Evolutionary conservation across 768 basidiomycete genomes (phyloP).

Genomic region (Suillus variegatus): DNA sequence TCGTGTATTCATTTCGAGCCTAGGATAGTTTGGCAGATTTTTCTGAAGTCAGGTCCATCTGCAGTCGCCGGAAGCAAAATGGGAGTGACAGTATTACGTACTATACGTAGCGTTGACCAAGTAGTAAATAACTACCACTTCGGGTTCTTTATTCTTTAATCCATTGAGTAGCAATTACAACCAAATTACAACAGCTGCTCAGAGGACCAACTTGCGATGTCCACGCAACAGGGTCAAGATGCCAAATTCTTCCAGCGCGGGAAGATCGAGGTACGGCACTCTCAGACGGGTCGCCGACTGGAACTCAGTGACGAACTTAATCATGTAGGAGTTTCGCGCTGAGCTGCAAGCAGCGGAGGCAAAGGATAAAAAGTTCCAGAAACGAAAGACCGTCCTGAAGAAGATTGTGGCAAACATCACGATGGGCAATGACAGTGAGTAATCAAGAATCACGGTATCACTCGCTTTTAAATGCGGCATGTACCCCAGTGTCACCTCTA

Average conservation of each 20-base stretch:
- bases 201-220: slow-evolving; percentile 32
- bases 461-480: slow-evolving; percentile 19
- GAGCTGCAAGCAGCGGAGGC: slow-evolving; percentile 89
- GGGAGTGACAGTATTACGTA: slow-evolving; percentile 13
- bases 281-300: slow-evolving; percentile 5
- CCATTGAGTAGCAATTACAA: neutral
- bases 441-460: slow-evolving; percentile 8
- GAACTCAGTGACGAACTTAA: slow-evolving; percentile 17
- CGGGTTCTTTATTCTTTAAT: neutral
- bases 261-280: slow-evolving; percentile 77
- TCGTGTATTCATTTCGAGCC: slow-evolving; percentile 11
- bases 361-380: slow-evolving; percentile 95
- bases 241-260: slow-evolving; percentile 91
- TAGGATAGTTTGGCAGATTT: neutral
- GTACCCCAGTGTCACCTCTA: slow-evolving; percentile 78
- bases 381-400: slow-evolving; percentile 93
- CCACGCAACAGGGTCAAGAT: slow-evolving; percentile 71
- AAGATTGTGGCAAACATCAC: slow-evolving; percentile 99
- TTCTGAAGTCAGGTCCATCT: neutral
- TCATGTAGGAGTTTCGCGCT: slow-evolving; percentile 77
- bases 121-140: neutral
- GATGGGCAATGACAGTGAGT: slow-evolving; percentile 98
- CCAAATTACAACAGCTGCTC: neutral
- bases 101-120: neutral
- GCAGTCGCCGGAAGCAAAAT: slow-evolving; percentile 4